phyloP scores from a whole-genome alignment of 768 basidiomycete species.

The Mycena floridula region DNA sequence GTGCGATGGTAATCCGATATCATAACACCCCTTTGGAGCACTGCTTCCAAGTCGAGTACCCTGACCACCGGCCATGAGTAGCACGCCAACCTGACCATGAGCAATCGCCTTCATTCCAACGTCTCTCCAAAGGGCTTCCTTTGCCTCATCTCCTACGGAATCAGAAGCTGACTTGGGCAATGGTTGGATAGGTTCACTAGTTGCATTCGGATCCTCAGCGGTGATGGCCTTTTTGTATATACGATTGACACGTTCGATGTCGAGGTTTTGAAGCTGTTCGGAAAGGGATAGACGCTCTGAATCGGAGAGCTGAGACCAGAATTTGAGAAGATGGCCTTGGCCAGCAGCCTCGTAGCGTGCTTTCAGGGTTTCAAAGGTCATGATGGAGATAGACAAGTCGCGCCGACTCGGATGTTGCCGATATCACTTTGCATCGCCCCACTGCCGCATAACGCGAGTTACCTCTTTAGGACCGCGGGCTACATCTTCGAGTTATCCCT shows the following conservation, averaged over 20 bases:
- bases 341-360: constrained; percentile 70
- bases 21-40: constrained; percentile 96
- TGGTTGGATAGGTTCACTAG: constrained; percentile 62
- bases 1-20: constrained; percentile 90
- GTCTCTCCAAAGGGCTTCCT: constrained; percentile 67
- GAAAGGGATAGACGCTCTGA: constrained; percentile 58
- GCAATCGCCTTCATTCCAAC: constrained; percentile 79
- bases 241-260: constrained; percentile 88
- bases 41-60: constrained; percentile 90
- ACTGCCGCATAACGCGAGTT: too few species aligned
- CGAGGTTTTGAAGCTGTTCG: constrained; percentile 70
- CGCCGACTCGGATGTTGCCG: too few species aligned
- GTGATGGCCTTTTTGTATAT: constrained; percentile 74
- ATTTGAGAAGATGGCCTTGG: constrained; percentile 86
- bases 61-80: constrained; percentile 98
- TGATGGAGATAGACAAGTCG: too few species aligned
- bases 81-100: constrained; percentile 82
- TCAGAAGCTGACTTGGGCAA: constrained; percentile 74
- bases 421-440: too few species aligned
- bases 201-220: constrained; percentile 44
- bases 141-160: constrained; percentile 47
- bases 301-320: constrained; percentile 70
- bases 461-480: too few species aligned
- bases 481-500: too few species aligned
- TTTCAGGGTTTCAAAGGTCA: constrained; percentile 54